Base-by-base conservation (phyloP, 2,329 filamentous ascomycete genomes). In the Scedosporium minutisporum region DNA sequence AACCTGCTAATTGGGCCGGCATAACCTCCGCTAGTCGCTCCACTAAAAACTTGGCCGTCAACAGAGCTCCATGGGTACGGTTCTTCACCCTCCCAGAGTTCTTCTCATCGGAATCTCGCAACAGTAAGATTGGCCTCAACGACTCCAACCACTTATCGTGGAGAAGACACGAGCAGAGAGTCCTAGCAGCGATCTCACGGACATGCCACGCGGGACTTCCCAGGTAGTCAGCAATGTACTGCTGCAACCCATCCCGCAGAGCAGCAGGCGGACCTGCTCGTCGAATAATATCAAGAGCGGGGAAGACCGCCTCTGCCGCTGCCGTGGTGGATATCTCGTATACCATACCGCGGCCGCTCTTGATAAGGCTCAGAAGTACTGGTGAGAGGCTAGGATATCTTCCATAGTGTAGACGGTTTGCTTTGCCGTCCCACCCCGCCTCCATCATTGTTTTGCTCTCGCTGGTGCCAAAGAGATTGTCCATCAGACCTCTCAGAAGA, bases 401-500 rank as follows among this genome's bases (percentile, higher is more conserved):
- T 66, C 86, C 81, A 69, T 89, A 91, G 0, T 89, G 84, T 27
- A 92, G 83, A 6, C 84, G 82, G 51, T 86, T 80, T 0, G 85
- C 83, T 66, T 81, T 80, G 2, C 86, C 85, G 64, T 87, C 83
- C 84, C 85, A 87, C 2, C 85, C 84, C 59, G 76, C 81, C 71
- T 81, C 87, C 69, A 81, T 86, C 58, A 75, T 77, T 3, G 75
- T 68, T 70, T 87, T 92, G 77, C 78, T 91, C 73, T 91, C 88
- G 62, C 85, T 87, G 0, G 87, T 90, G 16, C 90, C 90, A 29
- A 95, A 85, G 1, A 96, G 77, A 65, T 84, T 83, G 70, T 95
- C 90, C 61, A 96, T 89, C 4, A 97, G 79, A 65, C 91, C 91
- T 62, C 93, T 86, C 66, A 97, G 87, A 6, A 99, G 84, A 76